Evolutionary conservation across 768 basidiomycete genomes (phyloP).

Genomic region (Clavulina sp.): DNA sequence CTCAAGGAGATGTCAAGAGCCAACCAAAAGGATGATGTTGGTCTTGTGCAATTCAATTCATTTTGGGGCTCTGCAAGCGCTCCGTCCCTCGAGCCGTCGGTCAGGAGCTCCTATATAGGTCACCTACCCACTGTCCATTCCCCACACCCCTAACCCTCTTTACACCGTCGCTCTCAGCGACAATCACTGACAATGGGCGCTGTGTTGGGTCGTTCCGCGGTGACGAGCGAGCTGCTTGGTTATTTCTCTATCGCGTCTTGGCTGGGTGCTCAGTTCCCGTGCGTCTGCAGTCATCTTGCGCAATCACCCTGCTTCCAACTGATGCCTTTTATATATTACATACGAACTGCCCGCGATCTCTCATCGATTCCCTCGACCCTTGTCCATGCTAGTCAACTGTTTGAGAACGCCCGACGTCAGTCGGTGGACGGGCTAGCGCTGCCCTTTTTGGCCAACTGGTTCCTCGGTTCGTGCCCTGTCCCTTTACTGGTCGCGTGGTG

Average conservation of each 20-base stretch:
- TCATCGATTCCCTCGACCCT: neutral
- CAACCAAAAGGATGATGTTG: too few relatives aligned
- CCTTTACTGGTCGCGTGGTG: neutral
- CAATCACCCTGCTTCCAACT: neutral
- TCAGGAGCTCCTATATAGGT: too few relatives aligned
- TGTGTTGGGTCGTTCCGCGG: too few relatives aligned
- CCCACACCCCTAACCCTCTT: too few relatives aligned
- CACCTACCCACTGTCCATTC: too few relatives aligned
- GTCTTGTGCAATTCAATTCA: too few relatives aligned
- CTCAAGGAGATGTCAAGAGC: too few relatives aligned
- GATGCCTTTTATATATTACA: too few relatives aligned
- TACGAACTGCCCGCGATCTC: neutral
- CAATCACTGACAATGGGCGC: too few relatives aligned
- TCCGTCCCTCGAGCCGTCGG: too few relatives aligned
- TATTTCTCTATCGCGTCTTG: slow-evolving; percentile 59
- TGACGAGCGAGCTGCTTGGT: slow-evolving; percentile 27
- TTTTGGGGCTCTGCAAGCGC: too few relatives aligned
- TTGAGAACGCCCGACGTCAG: slow-evolving; percentile 56
- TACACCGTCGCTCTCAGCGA: too few relatives aligned
- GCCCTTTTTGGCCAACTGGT: slow-evolving; percentile 88
- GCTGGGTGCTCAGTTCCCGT: slow-evolving; percentile 83
- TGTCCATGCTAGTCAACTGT: slow-evolving; percentile 42
- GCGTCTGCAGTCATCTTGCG: slow-evolving; percentile 20
- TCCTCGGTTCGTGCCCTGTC: slow-evolving; percentile 42
- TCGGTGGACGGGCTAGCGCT: slow-evolving; percentile 84